Evolutionary conservation across 306 rosid genomes (phyloP), one percentile per base, ranked within the genome.

Genomic region (Pterocarpus santalinus): DNA sequence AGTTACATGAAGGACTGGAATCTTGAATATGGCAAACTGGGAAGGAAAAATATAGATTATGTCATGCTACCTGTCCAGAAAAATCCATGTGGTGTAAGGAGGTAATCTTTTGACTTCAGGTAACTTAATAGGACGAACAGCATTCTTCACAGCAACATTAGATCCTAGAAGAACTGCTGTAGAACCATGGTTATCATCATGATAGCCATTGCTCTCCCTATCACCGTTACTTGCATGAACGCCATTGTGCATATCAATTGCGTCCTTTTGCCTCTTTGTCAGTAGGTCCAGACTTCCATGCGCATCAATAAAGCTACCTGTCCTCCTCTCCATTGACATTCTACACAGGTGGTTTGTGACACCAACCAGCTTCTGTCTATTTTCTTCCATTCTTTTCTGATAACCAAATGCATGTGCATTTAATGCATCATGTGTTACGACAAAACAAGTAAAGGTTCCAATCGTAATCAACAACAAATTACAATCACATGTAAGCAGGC

Each of bases 61-160:
- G 65, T 22, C 16, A 76, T 73, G 81, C 89, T 77, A 96, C 99
- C 99, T 96, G 90, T 93, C 97, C 85, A 96, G 90, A 85, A 96
- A 93, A 78, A 93, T 91, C 99, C 99, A 96, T 30, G 99, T 90
- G 61, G 99, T 96, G 88, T 96, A 96, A 77, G 98, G 94, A 71
- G 99, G 97, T 80, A 96, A 78, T 90, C 89, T 88, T 87, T 87
- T 93, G 9, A 87, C 84, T 90, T 93, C 99, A 3, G 91, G 84
- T 63, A 96, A 88, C 87, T 93, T 96, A 62, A 92, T 88, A 73
- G 99, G 98, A 71, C 97, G 98, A 76, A 93, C 97, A 72, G 97
- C 92, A 86, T 91, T 96, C 90, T 91, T 93, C 61, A 89, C 93
- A 43, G 99, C 89, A 80, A 93, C 94, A 86, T 91, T 93, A 79